phyloP scores from a whole-genome alignment of 2,329 filamentous ascomycete genomes.

The Fusarium anguioides region DNA sequence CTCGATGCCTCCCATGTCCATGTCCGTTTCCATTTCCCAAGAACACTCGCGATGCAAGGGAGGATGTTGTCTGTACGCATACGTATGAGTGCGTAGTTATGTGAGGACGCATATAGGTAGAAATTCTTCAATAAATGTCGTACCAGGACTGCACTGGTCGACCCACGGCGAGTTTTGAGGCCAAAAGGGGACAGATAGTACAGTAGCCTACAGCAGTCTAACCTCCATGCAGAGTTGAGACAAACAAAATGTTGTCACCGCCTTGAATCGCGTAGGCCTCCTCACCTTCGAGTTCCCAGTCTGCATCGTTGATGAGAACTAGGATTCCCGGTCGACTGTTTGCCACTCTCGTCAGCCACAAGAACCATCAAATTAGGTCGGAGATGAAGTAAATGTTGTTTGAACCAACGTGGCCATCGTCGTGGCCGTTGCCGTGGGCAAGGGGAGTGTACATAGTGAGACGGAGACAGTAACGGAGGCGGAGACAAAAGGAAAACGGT shows the following conservation, averaged over 20 bases:
- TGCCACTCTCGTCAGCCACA: constrained; percentile 45
- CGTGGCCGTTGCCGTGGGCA: constrained; percentile 4
- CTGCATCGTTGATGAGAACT: constrained; percentile 95
- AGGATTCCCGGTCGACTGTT: constrained; percentile 91
- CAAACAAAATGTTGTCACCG: constrained; percentile 91
- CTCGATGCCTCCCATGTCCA: constrained; percentile 26
- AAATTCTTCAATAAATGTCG: constrained; percentile 32
- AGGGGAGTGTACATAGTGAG: constrained; percentile 39
- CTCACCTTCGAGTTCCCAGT: constrained; percentile 98
- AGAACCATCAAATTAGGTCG: constrained; percentile 13
- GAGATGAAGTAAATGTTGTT: neutral
- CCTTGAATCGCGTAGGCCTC: constrained; percentile 85
- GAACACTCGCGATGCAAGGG: constrained; percentile 42
- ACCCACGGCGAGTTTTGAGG: constrained; percentile 12
- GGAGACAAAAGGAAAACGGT: neutral
- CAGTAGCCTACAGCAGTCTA: constrained; percentile 55
- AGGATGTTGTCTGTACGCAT: constrained; percentile 12
- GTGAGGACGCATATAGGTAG: constrained; percentile 18
- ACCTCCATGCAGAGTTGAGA: constrained; percentile 95
- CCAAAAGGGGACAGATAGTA: constrained; percentile 11
- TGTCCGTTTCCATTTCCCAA: constrained; percentile 14
- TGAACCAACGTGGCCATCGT: constrained; percentile 13
- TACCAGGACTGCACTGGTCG: constrained; percentile 20
- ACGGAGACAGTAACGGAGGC: neutral
- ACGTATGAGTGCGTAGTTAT: constrained; percentile 15